These are phyloP conservation scores for Claviceps sp. DNA, from an alignment of 2,329 filamentous ascomycete species.

Conservation along the genomic window DNA sequence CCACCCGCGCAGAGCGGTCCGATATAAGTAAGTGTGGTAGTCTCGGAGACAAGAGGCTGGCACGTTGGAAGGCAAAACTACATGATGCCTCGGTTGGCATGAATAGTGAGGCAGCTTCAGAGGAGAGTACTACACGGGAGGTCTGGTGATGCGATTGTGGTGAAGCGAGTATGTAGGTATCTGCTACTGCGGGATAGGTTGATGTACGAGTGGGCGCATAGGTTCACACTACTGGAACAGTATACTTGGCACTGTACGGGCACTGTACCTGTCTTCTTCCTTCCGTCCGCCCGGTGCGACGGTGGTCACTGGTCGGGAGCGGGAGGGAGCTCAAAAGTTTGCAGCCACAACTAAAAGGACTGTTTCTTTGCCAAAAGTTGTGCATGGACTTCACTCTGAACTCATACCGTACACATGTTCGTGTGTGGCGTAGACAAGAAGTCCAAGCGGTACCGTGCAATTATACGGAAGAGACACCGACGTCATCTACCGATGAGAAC, in stretches of 20 bases:
- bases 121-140: too few relatives aligned
- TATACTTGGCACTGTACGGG: neutral
- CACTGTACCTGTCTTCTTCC: neutral
- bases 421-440: neutral
- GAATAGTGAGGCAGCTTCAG: neutral
- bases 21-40: constrained; percentile 77
- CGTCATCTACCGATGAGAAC: too few relatives aligned
- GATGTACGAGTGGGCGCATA: neutral
- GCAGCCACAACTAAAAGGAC: neutral
- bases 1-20: constrained; percentile 75
- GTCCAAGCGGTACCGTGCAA: neutral
- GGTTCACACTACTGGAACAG: neutral
- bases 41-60: constrained; percentile 71
- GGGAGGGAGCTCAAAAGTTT: neutral
- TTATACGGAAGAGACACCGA: neutral
- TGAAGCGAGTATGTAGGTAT: neutral
- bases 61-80: constrained; percentile 26
- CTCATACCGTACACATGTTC: neutral
- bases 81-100: constrained; percentile 5
- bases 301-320: too few relatives aligned
- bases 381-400: too few relatives aligned
- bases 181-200: neutral
- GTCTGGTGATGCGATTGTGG: too few relatives aligned
- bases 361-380: too few relatives aligned
- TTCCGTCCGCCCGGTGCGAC: neutral